These are phyloP conservation scores for Phytopythium chamaehyphon DNA, from an alignment of 352 stramenopile species.

Conservation along the genomic window DNA sequence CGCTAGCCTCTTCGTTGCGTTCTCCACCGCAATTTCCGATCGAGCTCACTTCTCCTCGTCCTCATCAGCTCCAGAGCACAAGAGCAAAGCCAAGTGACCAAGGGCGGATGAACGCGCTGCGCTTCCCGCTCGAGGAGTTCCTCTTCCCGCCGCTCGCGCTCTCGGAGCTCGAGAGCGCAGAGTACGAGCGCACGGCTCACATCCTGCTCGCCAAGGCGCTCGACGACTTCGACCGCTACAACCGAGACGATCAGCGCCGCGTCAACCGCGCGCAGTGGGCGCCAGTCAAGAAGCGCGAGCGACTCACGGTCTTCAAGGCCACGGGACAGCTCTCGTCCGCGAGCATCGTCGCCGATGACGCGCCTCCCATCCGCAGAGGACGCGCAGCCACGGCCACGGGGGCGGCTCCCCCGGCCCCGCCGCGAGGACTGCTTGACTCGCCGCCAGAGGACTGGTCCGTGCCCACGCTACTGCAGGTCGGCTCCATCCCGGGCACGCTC, in stretches of 20 bases:
- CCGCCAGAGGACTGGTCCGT: constrained; percentile 18
- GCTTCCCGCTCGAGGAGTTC: constrained; percentile 31
- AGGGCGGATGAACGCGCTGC: constrained; percentile 7
- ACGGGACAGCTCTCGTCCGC: background rate
- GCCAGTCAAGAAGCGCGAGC: constrained; percentile 34
- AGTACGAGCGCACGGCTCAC: constrained; percentile 25
- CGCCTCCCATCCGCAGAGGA: background rate
- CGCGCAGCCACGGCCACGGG: constrained; percentile 1
- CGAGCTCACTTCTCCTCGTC: background rate
- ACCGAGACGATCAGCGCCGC: constrained; percentile 13
- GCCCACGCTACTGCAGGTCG: constrained; percentile 33
- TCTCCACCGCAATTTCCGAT: too few species aligned
- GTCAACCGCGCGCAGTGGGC: constrained; percentile 37
- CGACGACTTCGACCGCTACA: constrained; percentile 37
- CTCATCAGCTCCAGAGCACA: background rate
- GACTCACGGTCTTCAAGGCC: constrained; percentile 26
- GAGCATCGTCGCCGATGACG: background rate
- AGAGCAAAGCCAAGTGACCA: background rate
- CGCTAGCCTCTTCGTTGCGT: too few species aligned
- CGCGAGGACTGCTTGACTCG: constrained; percentile 11
- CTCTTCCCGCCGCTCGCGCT: constrained; percentile 30
- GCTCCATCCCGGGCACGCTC: constrained; percentile 34
- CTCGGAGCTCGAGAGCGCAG: constrained; percentile 16
- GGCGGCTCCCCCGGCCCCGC: constrained; percentile 7
- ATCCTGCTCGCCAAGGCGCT: constrained; percentile 25